Evolutionary conservation across 2,329 filamentous ascomycete species (phyloP).

Genomic region (Scopulariopsis brevicaulis): DNA sequence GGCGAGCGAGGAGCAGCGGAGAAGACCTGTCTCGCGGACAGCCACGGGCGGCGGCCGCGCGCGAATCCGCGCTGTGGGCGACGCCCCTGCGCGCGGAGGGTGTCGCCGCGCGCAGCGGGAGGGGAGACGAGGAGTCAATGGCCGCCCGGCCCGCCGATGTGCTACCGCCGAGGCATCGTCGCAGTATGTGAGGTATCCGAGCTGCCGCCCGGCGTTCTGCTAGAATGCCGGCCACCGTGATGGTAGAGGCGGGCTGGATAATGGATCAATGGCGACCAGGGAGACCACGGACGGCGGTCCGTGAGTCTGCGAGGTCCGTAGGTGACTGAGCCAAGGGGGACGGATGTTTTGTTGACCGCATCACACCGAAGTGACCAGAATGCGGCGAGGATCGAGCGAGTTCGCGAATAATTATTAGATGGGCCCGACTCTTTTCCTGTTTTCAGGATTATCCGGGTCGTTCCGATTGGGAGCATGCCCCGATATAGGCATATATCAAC

Average conservation of each 20-base stretch:
- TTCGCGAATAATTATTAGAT: background rate
- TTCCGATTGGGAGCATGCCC: background rate
- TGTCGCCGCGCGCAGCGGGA: background rate
- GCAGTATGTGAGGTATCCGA: conserved; percentile 9
- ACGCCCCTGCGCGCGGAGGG: background rate
- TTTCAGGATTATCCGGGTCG: too few species aligned
- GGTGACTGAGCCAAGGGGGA: background rate
- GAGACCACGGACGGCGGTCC: conserved; percentile 1
- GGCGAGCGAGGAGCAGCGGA: conserved; percentile 9
- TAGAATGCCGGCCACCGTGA: conserved; percentile 8
- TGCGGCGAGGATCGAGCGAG: background rate
- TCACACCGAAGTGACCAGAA: background rate
- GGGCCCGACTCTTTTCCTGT: background rate
- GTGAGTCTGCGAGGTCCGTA: background rate
- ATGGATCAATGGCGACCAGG: background rate
- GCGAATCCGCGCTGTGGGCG: conserved; percentile 5
- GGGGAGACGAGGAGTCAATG: background rate
- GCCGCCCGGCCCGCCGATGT: conserved; percentile 7
- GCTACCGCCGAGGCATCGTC: conserved; percentile 8
- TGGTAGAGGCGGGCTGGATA: conserved; percentile 2
- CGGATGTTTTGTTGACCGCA: background rate
- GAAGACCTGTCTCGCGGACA: conserved; percentile 24
- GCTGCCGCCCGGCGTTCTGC: conserved; percentile 9
- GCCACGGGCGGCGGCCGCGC: conserved; percentile 18
- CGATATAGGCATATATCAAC: background rate